A percentile compares a stretch with the other conserved stretches of the same genome.
Evolutionary conservation across 345 rosid species (phyloP).

Genomic region (Ceriops zippeliana): DNA sequence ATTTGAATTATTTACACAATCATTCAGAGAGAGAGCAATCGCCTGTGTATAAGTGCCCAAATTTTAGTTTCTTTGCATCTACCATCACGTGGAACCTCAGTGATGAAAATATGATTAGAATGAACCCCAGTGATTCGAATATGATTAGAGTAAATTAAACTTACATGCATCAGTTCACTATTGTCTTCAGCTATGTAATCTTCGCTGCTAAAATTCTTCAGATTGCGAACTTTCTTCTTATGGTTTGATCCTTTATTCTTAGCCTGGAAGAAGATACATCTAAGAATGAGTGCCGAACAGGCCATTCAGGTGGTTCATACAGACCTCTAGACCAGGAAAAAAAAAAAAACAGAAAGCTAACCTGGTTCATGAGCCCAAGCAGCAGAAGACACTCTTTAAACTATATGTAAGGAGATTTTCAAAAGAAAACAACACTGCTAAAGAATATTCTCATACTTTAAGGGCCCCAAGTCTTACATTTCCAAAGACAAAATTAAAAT

Average conservation of each 20-base stretch:
- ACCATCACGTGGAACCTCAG: not conserved
- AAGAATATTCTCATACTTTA: too few relatives aligned
- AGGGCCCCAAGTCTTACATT: not conserved
- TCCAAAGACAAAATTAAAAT: not conserved
- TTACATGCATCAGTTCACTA: constrained; percentile 52
- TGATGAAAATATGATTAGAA: not conserved
- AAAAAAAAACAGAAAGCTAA: not conserved
- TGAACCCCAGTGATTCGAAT: constrained; percentile 1
- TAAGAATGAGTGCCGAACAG: not conserved
- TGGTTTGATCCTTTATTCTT: constrained; percentile 37
- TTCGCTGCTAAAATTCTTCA: constrained; percentile 25
- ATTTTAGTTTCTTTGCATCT: not conserved
- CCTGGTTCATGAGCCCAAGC: too few relatives aligned
- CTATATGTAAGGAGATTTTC: too few relatives aligned
- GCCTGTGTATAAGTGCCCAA: constrained; percentile 42
- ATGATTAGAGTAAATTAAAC: constrained; percentile 1
- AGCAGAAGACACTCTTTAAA: too few relatives aligned
- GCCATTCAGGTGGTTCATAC: not conserved
- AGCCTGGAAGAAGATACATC: constrained; percentile 20
- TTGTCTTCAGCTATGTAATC: constrained; percentile 38
- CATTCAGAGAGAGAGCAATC: constrained; percentile 66
- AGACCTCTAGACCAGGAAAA: not conserved
- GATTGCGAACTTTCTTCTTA: constrained; percentile 33
- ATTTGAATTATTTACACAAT: constrained; percentile 24
- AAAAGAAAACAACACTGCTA: too few relatives aligned